These are phyloP conservation scores for Metschnikowia lachancei DNA, from an alignment of 805 yeast genomes.

Conservation along the genomic window DNA sequence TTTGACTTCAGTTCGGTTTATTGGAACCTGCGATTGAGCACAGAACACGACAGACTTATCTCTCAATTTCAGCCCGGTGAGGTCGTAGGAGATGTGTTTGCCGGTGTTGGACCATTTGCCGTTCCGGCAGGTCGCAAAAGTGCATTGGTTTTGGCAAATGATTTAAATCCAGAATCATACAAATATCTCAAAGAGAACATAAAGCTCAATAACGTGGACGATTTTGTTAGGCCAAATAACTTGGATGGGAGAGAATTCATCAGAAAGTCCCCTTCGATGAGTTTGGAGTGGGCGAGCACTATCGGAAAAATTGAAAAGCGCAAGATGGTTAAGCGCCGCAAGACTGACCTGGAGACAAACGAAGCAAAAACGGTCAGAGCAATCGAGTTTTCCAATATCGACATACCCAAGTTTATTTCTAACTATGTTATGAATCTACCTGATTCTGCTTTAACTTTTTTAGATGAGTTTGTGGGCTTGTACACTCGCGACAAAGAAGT, in stretches of 20 bases:
- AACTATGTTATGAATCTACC: constrained; percentile 96
- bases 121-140: constrained; percentile 90
- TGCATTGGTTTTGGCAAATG: constrained; percentile 84
- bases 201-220: constrained; percentile 55
- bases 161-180: constrained; percentile 84
- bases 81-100: constrained; percentile 92
- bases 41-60: constrained; percentile 87
- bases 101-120: constrained; percentile 98
- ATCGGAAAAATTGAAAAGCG: constrained; percentile 36
- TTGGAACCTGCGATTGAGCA: constrained; percentile 94
- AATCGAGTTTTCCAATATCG: constrained; percentile 22
- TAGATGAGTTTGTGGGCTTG: constrained; percentile 74
- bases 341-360: constrained; percentile 35
- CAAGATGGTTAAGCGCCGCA: constrained; percentile 37
- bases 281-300: constrained; percentile 45
- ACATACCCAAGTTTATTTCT: constrained; percentile 53
- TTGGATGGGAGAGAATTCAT: constrained; percentile 85
- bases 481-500: constrained; percentile 45
- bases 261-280: constrained; percentile 49
- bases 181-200: constrained; percentile 68
- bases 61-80: constrained; percentile 58
- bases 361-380: constrained; percentile 17
- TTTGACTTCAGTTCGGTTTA: constrained; percentile 93
- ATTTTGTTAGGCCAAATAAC: constrained; percentile 62
- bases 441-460: constrained; percentile 81